Conservation (phyloP, 2,329 filamentous ascomycete species). For the Neopestalotiopsis clavispora region DNA sequence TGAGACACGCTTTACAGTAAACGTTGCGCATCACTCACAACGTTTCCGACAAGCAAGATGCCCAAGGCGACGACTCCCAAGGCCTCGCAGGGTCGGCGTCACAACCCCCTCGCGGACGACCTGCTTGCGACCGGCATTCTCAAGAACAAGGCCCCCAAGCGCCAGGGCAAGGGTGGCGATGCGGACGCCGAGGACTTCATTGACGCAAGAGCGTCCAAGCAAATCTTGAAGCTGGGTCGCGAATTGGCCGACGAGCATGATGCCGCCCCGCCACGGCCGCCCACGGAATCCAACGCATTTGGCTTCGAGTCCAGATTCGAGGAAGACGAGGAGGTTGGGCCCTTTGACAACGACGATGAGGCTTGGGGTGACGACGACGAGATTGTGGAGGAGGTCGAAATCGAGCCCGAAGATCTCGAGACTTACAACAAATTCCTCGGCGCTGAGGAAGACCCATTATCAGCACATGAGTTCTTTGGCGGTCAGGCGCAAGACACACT, state of each 20-base stretch:
- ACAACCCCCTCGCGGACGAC: slow-evolving; percentile 92
- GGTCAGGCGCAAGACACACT: slow-evolving; percentile 46
- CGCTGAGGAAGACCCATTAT: slow-evolving; percentile 69
- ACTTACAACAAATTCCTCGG: slow-evolving; percentile 91
- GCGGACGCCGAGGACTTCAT: slow-evolving; percentile 73
- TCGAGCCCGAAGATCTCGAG: slow-evolving; percentile 87
- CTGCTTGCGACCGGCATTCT: slow-evolving; percentile 72
- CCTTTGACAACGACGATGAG: slow-evolving; percentile 57
- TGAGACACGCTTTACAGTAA: slow-evolving; percentile 20
- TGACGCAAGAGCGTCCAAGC: slow-evolving; percentile 85
- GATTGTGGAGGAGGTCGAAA: slow-evolving; percentile 77
- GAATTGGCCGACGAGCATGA: slow-evolving; percentile 85
- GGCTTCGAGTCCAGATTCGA: slow-evolving; percentile 79
- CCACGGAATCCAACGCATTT: slow-evolving; percentile 67
- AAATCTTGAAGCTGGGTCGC: slow-evolving; percentile 88
- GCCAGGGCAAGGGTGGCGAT: slow-evolving; percentile 67
- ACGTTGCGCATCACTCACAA: background rate
- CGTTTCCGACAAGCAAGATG: slow-evolving; percentile 56
- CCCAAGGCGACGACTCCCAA: slow-evolving; percentile 74
- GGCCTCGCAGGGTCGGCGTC: slow-evolving; percentile 63
- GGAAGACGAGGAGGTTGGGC: slow-evolving; percentile 55
- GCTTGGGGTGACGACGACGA: slow-evolving; percentile 74
- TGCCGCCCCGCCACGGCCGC: slow-evolving; percentile 46
- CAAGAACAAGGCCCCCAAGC: slow-evolving; percentile 76
- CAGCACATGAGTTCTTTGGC: slow-evolving; percentile 65